Base-by-base conservation (phyloP, 352 stramenopile genomes). In the Globisporangium heterothallicum region DNA sequence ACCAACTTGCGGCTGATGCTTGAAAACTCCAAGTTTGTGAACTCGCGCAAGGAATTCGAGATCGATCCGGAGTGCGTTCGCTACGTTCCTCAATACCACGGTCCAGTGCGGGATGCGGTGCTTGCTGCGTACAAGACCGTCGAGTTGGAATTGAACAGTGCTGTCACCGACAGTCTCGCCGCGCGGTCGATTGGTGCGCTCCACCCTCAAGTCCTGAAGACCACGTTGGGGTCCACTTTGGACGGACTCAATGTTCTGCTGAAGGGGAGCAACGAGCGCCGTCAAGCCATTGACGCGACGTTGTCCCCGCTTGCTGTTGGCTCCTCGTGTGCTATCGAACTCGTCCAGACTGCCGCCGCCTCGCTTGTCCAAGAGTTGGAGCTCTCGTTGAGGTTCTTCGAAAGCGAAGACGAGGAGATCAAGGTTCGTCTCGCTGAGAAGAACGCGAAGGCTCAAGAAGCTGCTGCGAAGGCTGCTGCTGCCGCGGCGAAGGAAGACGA, bases 1-100 rank as follows among this genome's bases (percentile, higher is more conserved):
- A 67, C 77, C 34, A 82, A 94, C 61, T 48, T 97, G 46, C 85
- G 88, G 12, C 56, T 94, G 21, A 86, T 97, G 70, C 70, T 97
- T 27, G 86, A 95, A 45, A 83, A 77, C 43, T 97, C 88, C 52
- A 94, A 92, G 72, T 77, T 74, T 29, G 58, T 87, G 19, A 92
- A 86, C 63, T 68, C 74, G 34, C 58, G 66, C 47, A 71, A 72
- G 43, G 73, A 77, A 6, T 63, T 42, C 6, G 41, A 21, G 35
- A 34, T 59, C 16, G 68, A 77, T 44, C 53, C 66, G 26, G 66
- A 79, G 9, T 72, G 64, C 22, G 52, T 89, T 32, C 65, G 75
- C 38, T 80, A 68, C 61, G 78, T 92, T 48, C 86, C 86, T 42
- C 82, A 95, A 64, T 88, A 89, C 68, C 84, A 94, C 65, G 84